These are phyloP conservation scores for Theileria equi DNA, from an alignment of 169 alveolate species.

Conservation along the genomic window DNA sequence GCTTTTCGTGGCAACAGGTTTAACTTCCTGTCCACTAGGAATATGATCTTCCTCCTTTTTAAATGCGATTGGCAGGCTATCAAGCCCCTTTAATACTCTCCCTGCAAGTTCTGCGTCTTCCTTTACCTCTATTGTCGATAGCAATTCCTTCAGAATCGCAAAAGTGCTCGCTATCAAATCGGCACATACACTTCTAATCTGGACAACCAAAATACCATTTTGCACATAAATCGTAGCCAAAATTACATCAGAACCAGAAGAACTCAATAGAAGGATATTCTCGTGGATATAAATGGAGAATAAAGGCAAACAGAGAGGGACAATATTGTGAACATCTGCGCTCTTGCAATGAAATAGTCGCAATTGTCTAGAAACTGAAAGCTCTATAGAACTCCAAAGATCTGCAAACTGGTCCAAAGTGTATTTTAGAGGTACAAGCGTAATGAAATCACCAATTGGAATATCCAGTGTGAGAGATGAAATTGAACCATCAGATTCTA, in stretches of 20 bases:
- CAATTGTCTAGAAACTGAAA: not conserved
- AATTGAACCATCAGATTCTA: conserved; percentile 51
- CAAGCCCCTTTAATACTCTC: no score
- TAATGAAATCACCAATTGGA: conserved; percentile 40
- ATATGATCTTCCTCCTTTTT: no score
- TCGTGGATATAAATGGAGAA: conserved; percentile 9
- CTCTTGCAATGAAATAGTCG: not conserved
- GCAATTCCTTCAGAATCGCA: conserved; percentile 2
- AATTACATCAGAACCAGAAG: not conserved
- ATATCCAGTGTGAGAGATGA: conserved; percentile 7
- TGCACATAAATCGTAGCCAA: not conserved
- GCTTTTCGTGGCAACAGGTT: no score
- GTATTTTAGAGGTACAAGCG: conserved; percentile 20
- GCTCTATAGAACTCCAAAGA: conserved; percentile 8
- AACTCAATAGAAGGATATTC: not conserved
- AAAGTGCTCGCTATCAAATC: not conserved
- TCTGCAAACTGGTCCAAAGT: not conserved
- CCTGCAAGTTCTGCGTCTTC: no score
- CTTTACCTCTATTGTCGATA: no score
- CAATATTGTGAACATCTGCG: not conserved
- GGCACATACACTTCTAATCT: not conserved
- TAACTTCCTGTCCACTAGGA: no score
- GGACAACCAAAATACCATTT: conserved; percentile 1
- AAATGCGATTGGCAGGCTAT: no score
- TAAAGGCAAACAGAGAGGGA: not conserved